These are phyloP conservation scores for Nicotiana paniculata DNA, from an alignment of 257 asterid genomes.

Conservation along the genomic window DNA sequence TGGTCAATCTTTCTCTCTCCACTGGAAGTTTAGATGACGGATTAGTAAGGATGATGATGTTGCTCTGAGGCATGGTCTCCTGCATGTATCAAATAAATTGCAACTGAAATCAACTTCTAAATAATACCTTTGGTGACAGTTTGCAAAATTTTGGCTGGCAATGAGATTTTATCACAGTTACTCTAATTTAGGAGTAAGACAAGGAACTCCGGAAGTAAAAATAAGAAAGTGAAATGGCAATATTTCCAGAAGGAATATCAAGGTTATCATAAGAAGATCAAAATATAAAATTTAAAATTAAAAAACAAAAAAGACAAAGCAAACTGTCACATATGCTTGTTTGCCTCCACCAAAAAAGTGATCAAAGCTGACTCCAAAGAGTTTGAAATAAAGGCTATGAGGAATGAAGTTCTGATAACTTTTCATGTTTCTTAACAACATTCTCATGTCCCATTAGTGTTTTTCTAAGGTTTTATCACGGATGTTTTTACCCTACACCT, in stretches of 20 bases:
- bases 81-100: conserved; percentile 20
- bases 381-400: not conserved
- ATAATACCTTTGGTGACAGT: not conserved
- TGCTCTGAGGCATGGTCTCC: conserved; percentile 76
- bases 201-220: not conserved
- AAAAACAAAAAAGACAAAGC: not conserved
- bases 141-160: not conserved
- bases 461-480: not conserved
- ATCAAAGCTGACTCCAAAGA: not conserved
- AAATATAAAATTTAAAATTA: no score
- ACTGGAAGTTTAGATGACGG: conserved; percentile 63
- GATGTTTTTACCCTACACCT: not conserved
- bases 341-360: not conserved
- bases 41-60: conserved; percentile 66
- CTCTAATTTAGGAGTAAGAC: not conserved
- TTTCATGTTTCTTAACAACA: not conserved
- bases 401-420: not conserved
- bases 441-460: not conserved
- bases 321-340: not conserved
- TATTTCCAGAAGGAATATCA: not conserved
- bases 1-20: conserved; percentile 50
- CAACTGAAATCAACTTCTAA: not conserved
- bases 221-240: not conserved
- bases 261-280: not conserved
- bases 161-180: not conserved